Evolutionary conservation across 306 rosid genomes (phyloP), one percentile per base, ranked within the genome.

Genomic region (Gleditsia sinensis): DNA sequence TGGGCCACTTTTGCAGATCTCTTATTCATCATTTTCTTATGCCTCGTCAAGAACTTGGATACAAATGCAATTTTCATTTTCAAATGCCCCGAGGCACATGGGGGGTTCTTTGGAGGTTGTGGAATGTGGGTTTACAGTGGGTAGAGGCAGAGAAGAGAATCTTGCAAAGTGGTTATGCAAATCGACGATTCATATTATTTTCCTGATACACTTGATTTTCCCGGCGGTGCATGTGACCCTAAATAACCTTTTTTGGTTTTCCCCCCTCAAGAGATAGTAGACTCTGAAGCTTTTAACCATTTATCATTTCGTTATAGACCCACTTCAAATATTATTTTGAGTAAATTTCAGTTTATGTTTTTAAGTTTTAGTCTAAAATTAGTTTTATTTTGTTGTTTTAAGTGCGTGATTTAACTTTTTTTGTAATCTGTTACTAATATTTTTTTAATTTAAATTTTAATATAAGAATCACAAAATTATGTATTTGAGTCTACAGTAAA

Each of bases 51-150:
- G 27, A 54, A 50, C 27, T 23, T 53, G 11, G 4, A 53, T 12
- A 42, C n/a, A 14, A 12, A 9, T 42, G 48, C 17, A 12, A n/a
- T n/a, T n/a, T n/a, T n/a, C n/a, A 9, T 23, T 56, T 5, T 5
- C 20, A 12, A 56, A 40, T 50, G 63, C 72, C 79, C 54, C 54
- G 36, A n/a, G 0, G 55, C 72, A 64, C 79, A 75, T 75, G 69
- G 59, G 16, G 23, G 59, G 27, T 24, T 2, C 12, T 23, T 50
- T 46, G 51, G 51, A 3, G 20, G 20, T 45, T 45, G 20, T 45
- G 51, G 37, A 40, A 12, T 53, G 30, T 28, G 33, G 40, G 43
- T n/a, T 42, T 17, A 6, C 24, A 5, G 25, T 17, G 23, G 9
- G 10, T 5, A 19, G 55, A 46, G 54, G 10, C 9, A n/a, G 53